Evolutionary conservation across 805 yeast species (phyloP).

Genomic region (Metschnikowia cerradonensis): DNA sequence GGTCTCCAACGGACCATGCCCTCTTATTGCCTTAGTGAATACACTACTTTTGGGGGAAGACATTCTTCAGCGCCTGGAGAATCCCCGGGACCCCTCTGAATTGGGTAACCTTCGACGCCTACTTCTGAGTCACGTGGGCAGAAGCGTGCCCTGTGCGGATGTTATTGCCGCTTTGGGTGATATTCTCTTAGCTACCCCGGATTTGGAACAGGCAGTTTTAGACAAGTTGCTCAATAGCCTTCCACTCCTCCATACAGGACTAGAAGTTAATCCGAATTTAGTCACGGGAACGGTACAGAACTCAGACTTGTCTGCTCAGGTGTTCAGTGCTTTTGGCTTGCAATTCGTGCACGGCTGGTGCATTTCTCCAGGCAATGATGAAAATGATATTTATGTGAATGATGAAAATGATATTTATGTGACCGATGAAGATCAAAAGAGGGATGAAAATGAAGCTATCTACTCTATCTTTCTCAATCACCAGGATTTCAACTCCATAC

Average conservation of each 20-base stretch:
- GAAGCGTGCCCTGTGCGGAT: constrained; percentile 23
- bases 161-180: constrained; percentile 51
- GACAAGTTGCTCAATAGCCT: constrained; percentile 47
- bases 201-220: constrained; percentile 6
- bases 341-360: constrained; percentile 84
- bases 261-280: constrained; percentile 68
- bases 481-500: constrained; percentile 51
- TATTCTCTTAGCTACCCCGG: constrained; percentile 24
- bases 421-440: not conserved
- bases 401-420: not conserved
- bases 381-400: not conserved
- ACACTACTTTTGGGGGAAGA: constrained; percentile 54
- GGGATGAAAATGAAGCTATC: not conserved
- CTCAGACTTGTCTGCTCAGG: constrained; percentile 47
- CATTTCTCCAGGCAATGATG: constrained; percentile 18
- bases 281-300: constrained; percentile 47
- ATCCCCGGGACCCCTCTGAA: not conserved
- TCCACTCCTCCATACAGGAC: constrained; percentile 66
- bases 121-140: constrained; percentile 7
- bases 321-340: constrained; percentile 58
- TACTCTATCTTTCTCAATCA: constrained; percentile 19
- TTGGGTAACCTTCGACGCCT: constrained; percentile 5
- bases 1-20: constrained; percentile 85
- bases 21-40: constrained; percentile 73
- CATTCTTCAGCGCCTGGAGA: constrained; percentile 9